A percentile compares a stretch with the other conserved stretches of the same genome.
Evolutionary conservation across 2,329 filamentous ascomycete species (phyloP).

Genomic region (Davidsoniella virescens): DNA sequence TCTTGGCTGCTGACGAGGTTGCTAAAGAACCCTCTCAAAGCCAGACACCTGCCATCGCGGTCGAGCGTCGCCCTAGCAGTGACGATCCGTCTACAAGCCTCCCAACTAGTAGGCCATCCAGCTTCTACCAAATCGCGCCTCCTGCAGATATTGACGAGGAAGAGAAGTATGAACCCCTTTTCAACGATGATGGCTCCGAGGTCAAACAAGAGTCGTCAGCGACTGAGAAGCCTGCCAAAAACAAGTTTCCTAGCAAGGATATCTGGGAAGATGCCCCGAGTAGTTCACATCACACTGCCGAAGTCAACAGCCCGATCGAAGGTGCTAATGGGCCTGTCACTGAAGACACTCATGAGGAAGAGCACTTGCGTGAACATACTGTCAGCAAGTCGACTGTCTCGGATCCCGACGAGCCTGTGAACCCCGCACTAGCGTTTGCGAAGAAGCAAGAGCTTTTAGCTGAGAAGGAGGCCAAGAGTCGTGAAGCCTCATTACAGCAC

Average conservation of each 20-base stretch:
- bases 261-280: constrained; percentile 93
- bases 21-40: constrained; percentile 51
- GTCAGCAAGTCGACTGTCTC: constrained; percentile 17
- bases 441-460: constrained; percentile 49
- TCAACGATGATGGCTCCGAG: constrained; percentile 48
- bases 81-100: constrained; percentile 45
- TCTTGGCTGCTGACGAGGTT: constrained; percentile 78
- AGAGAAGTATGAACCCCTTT: constrained; percentile 88
- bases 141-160: constrained; percentile 81
- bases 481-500: constrained; percentile 21
- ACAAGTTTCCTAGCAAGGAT: constrained; percentile 80
- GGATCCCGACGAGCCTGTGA: constrained; percentile 28
- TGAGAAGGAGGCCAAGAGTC: constrained; percentile 31
- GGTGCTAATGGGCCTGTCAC: constrained; percentile 12
- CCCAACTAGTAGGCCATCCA: constrained; percentile 43
- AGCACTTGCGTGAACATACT: constrained; percentile 20
- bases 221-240: constrained; percentile 25
- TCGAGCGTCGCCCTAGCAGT: constrained; percentile 44
- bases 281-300: constrained; percentile 62
- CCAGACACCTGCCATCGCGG: constrained; percentile 65
- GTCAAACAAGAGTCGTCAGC: constrained; percentile 32
- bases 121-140: constrained; percentile 46
- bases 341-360: neutral
- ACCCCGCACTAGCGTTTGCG: constrained; percentile 48
- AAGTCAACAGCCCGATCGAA: constrained; percentile 59